Evolutionary conservation across 2,329 filamentous ascomycete species (phyloP).

Genomic region (Leptographium procerum): DNA sequence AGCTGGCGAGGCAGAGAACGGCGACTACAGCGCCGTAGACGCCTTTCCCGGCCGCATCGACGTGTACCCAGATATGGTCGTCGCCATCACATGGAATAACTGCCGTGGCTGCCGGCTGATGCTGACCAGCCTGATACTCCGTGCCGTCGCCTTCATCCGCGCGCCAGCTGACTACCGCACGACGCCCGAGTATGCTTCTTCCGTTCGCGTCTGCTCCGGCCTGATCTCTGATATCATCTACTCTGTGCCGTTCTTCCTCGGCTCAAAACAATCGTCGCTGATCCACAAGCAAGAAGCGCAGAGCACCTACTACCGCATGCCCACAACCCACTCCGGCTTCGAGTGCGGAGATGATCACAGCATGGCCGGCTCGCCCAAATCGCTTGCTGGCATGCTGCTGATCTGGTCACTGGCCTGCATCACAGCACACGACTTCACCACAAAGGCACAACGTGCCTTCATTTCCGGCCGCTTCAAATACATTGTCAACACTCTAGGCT

Average conservation of each 20-base stretch:
- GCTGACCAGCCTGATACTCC: conserved; percentile 42
- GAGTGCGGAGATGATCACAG: conserved; percentile 29
- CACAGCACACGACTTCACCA: conserved; percentile 44
- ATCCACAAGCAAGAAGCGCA: neutral
- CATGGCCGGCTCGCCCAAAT: conserved; percentile 34
- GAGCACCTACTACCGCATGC: neutral
- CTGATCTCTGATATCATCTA: conserved; percentile 48
- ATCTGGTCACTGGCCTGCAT: conserved; percentile 47
- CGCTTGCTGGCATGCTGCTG: conserved; percentile 45
- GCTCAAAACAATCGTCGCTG: conserved; percentile 19
- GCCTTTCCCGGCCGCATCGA: conserved; percentile 51
- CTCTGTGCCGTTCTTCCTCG: conserved; percentile 47
- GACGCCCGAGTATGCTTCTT: conserved; percentile 48
- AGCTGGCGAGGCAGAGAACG: conserved; percentile 40
- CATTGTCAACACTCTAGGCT: conserved; percentile 43
- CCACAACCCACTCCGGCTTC: conserved; percentile 25
- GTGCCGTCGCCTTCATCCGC: conserved; percentile 48
- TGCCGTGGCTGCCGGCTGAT: conserved; percentile 41
- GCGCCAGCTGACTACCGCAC: conserved; percentile 49
- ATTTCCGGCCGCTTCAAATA: conserved; percentile 39
- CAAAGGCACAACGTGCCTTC: conserved; percentile 48
- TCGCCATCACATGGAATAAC: conserved; percentile 44
- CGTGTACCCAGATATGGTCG: conserved; percentile 45
- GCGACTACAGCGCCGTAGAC: conserved; percentile 42
- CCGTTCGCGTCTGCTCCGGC: conserved; percentile 37